Conservation (phyloP, 2,329 filamentous ascomycete species). For the Purpureocillium takamizusanense region DNA sequence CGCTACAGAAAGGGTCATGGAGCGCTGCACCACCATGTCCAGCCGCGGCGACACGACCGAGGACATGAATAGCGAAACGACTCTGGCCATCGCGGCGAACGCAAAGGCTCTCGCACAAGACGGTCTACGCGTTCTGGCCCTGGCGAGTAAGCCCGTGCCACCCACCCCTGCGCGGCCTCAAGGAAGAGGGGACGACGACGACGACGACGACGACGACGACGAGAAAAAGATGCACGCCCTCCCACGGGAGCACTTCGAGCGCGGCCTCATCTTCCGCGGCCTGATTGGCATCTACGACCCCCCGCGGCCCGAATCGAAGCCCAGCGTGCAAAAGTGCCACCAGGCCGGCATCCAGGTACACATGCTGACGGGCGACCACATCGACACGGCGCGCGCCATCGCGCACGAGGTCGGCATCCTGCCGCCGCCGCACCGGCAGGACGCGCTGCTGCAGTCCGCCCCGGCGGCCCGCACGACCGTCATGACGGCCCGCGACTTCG, state of each 20-base stretch:
- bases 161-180: too few species aligned
- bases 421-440: constrained; percentile 42
- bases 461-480: constrained; percentile 61
- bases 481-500: constrained; percentile 70
- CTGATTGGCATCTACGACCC: constrained; percentile 82
- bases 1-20: constrained; percentile 34
- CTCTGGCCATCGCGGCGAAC: constrained; percentile 41
- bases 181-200: too few species aligned
- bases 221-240: too few species aligned
- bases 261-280: constrained; percentile 64
- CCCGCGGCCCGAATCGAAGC: constrained; percentile 70
- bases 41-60: constrained; percentile 40
- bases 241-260: constrained; percentile 46
- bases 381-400: constrained; percentile 69
- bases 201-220: too few species aligned
- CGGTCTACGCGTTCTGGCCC: constrained; percentile 63
- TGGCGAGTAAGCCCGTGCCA: constrained; percentile 61
- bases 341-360: constrained; percentile 69
- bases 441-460: too few species aligned
- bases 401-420: constrained; percentile 73
- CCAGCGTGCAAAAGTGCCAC: constrained; percentile 60
- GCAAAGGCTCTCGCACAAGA: constrained; percentile 53
- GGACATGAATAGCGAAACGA: constrained; percentile 31
- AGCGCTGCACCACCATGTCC: constrained; percentile 49
- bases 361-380: constrained; percentile 80